phyloP scores from a whole-genome alignment of 768 basidiomycete species.

The Kockovaella imperatae region DNA sequence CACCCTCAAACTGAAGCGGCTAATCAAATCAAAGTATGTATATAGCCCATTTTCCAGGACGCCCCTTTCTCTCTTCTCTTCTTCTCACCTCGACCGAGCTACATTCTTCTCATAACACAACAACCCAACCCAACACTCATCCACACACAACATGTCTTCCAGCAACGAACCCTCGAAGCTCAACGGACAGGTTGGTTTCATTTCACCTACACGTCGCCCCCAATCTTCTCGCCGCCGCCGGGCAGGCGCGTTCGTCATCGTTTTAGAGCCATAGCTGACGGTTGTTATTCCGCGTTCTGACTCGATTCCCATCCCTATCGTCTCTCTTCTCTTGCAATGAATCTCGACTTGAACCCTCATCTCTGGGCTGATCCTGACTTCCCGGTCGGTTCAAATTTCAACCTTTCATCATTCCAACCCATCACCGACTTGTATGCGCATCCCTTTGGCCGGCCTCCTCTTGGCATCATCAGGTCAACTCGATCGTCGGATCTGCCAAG shows the following conservation, averaged over 20 bases:
- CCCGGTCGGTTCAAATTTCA: conserved; percentile 5
- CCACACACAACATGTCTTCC: conserved; percentile 19
- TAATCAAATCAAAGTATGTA: no score
- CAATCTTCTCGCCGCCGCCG: conserved; percentile 72
- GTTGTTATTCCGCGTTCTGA: no score
- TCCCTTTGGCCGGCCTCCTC: not conserved
- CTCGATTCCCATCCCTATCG: not conserved
- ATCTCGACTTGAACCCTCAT: not conserved
- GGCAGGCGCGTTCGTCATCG: no score
- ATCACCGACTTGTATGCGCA: not conserved
- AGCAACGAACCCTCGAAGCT: conserved; percentile 38
- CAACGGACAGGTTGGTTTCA: conserved; percentile 37
- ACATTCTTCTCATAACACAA: no score
- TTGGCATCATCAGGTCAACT: conserved; percentile 33
- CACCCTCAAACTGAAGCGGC: no score
- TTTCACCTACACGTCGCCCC: conserved; percentile 45
- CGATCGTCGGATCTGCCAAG: conserved; percentile 39
- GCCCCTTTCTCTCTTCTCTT: no score
- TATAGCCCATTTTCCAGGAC: no score
- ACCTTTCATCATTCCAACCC: conserved; percentile 1
- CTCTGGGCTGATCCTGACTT: not conserved
- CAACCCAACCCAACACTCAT: not conserved
- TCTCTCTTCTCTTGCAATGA: not conserved
- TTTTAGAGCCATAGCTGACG: no score
- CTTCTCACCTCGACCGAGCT: no score